These are phyloP conservation scores for Prinsepia uniflora DNA, from an alignment of 306 rosid species.

Conservation along the genomic window DNA sequence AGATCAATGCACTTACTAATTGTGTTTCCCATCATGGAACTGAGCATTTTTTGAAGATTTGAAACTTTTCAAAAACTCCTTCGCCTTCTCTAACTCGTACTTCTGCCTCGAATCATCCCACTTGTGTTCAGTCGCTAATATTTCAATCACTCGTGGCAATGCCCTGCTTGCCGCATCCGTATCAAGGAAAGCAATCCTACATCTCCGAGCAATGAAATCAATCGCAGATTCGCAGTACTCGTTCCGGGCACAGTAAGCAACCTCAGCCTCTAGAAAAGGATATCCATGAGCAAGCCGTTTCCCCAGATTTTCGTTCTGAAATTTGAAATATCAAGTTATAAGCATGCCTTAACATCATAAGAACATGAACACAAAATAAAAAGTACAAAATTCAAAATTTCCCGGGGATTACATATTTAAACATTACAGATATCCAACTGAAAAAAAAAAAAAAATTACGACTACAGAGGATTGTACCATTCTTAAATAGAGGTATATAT, in stretches of 20 bases:
- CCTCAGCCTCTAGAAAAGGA: slow-evolving; percentile 97
- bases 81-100: slow-evolving; percentile 64
- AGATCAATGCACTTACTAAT: slow-evolving; percentile 34
- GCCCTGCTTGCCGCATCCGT: slow-evolving; percentile 89
- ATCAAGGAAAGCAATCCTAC: slow-evolving; percentile 94
- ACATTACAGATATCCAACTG: neutral
- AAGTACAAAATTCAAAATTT: neutral
- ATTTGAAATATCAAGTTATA: slow-evolving; percentile 16
- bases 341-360: slow-evolving; percentile 4
- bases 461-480: neutral
- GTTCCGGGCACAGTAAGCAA: slow-evolving; percentile 93
- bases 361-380: neutral
- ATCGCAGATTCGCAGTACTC: slow-evolving; percentile 95
- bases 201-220: slow-evolving; percentile 94
- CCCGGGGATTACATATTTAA: neutral
- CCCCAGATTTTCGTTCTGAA: slow-evolving; percentile 77
- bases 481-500: neutral
- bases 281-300: slow-evolving; percentile 96
- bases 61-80: slow-evolving; percentile 68
- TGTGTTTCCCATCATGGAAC: slow-evolving; percentile 86
- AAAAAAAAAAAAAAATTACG: neutral
- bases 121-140: slow-evolving; percentile 74
- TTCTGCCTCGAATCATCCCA: slow-evolving; percentile 79
- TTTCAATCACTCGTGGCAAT: slow-evolving; percentile 77
- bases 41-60: slow-evolving; percentile 87